phyloP scores from a whole-genome alignment of 768 basidiomycete species.

The Panus rudis region DNA sequence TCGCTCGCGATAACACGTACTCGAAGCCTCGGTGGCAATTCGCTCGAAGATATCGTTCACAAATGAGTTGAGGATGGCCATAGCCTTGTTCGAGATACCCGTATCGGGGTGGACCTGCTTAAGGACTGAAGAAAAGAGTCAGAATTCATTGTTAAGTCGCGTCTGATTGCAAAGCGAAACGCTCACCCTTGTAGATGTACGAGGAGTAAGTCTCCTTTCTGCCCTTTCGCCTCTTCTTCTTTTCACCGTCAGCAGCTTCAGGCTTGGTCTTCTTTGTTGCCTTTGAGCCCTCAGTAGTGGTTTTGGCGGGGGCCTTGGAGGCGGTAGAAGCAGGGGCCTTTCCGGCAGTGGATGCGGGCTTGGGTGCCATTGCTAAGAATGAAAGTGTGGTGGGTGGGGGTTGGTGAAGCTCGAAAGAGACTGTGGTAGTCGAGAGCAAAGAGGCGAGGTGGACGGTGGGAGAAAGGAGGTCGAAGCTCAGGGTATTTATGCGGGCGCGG shows the following conservation, averaged over 20 bases:
- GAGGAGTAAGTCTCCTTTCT: slow-evolving; percentile 92
- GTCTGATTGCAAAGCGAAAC: slow-evolving; percentile 3
- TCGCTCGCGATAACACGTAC: slow-evolving; percentile 35
- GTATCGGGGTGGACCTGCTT: slow-evolving; percentile 99
- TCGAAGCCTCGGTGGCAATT: slow-evolving; percentile 87
- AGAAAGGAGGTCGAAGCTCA: slow-evolving; percentile 1
- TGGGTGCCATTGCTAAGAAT: slow-evolving; percentile 45
- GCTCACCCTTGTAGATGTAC: slow-evolving; percentile 82
- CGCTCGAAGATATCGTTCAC: slow-evolving; percentile 95
- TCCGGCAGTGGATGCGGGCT: slow-evolving; percentile 80
- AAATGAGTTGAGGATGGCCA: slow-evolving; percentile 94
- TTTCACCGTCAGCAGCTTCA: slow-evolving; percentile 55
- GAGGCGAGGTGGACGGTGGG: slow-evolving; percentile 14
- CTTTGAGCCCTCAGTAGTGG: slow-evolving; percentile 48
- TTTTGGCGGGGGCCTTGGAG: slow-evolving; percentile 70
- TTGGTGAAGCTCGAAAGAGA: slow-evolving; percentile 4
- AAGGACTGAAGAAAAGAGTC: slow-evolving; percentile 48
- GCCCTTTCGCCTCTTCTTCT: slow-evolving; percentile 84
- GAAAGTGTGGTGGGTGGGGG: slow-evolving; percentile 12
- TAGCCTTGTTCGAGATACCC: slow-evolving; percentile 98
- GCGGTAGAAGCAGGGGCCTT: slow-evolving; percentile 68
- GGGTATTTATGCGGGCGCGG: slow-evolving; percentile 20
- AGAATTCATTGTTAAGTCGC: background rate
- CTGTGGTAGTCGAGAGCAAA: slow-evolving; percentile 2
- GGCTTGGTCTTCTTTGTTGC: slow-evolving; percentile 78